Base-by-base conservation (phyloP, 202 grass and related monocot genomes). In the Zoysia matrella region DNA sequence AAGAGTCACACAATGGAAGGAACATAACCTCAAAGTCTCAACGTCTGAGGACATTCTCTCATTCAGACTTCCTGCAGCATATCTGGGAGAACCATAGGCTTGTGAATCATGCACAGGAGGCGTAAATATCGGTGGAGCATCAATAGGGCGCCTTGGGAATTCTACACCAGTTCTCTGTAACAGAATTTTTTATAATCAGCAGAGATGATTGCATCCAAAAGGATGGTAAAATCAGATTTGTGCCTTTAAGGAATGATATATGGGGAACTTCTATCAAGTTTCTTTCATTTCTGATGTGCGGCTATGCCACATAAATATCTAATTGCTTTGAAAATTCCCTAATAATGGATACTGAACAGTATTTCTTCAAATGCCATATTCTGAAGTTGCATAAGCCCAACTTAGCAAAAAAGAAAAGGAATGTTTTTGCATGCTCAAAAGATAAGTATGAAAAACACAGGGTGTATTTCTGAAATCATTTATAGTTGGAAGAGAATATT, bases 41-140 rank as follows among this genome's bases (percentile, higher is more conserved):
- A 85, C 75, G 65, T 89, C 86, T 0, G 90, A 76, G 65, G 80
- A 66, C 79, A 89, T 89, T 79, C 62, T 76, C 58, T 89, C 88
- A 77, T 83, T 88, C 15, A 89, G 60, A 60, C 65, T 84, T 86
- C 82, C 76, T 52, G 82, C 53, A 54, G 48, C 66, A 91, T 84
- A 83, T 70, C 71, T 89, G 2, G 84, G 82, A 42, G 86, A 87
- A 86, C 71, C 76, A 87, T 94, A 88, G 51, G 85, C 78, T 80
- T 85, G 78, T 77, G 78, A 81, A 82, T 74, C 84, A 56, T 69
- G 86, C 63, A 47, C 71, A 55, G 84, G 93, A 84, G 89, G 87
- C 60, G 89, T 91, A 84, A 93, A 77, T 91, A 92, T 93, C 46
- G 89, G 86, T 14, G 95, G 92, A 68, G 90, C 69, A 43, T 95